phyloP scores from a whole-genome alignment of 768 basidiomycete species.

The Rhizopogon roseolus region DNA sequence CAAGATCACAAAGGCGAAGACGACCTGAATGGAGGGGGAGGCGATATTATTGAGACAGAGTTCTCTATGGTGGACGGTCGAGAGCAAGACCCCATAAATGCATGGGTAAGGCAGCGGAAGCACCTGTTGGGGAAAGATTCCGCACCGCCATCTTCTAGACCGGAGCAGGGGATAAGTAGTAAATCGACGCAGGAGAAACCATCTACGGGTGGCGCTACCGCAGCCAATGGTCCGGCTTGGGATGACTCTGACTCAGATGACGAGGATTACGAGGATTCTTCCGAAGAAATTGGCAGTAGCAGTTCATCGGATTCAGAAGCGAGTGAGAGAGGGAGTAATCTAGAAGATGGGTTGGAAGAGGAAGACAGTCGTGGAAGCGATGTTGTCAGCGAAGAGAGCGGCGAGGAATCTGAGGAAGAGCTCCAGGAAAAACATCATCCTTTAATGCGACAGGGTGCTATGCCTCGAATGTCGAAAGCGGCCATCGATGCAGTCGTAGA shows the following conservation, averaged over 20 bases:
- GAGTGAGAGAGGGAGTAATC: constrained; percentile 15
- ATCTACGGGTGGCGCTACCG: constrained; percentile 2
- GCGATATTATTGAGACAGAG: constrained; percentile 46
- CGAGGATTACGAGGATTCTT: constrained; percentile 30
- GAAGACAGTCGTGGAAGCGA: constrained; percentile 28
- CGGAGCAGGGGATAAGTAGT: neutral
- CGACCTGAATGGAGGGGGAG: constrained; percentile 37
- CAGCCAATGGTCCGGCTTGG: constrained; percentile 23
- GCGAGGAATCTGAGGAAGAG: constrained; percentile 30
- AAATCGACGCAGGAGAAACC: constrained; percentile 1
- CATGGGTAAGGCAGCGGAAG: constrained; percentile 59
- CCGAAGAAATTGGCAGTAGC: constrained; percentile 43
- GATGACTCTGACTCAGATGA: constrained; percentile 32
- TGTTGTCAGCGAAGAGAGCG: constrained; percentile 30
- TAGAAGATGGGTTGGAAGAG: constrained; percentile 16
- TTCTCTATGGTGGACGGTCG: constrained; percentile 57
- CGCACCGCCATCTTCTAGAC: neutral
- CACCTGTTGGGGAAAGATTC: constrained; percentile 47
- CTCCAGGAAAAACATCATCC: constrained; percentile 36
- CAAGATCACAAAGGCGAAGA: constrained; percentile 10
- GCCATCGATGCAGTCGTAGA: constrained; percentile 62
- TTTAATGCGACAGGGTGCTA: constrained; percentile 50
- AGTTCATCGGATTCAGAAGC: constrained; percentile 22
- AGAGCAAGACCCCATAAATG: constrained; percentile 48
- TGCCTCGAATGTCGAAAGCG: constrained; percentile 65